phyloP scores from a whole-genome alignment of 23 red algal species.

The Gracilaria domingensis region DNA sequence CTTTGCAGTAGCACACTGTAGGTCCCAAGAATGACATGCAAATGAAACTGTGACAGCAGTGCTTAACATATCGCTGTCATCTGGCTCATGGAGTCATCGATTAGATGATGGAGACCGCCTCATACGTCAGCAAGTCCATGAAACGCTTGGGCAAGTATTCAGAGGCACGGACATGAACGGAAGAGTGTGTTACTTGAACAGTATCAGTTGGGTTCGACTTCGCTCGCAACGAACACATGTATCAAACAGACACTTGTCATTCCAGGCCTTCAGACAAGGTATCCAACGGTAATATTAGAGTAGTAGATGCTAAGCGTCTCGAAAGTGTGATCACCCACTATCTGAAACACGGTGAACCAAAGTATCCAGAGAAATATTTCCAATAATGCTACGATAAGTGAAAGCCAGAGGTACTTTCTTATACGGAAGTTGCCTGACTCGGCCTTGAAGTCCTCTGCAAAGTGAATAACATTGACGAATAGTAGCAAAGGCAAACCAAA shows the following conservation, averaged over 20 bases:
- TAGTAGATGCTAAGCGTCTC: conserved; percentile 46
- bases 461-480: conserved; percentile 57
- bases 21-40: too few relatives aligned
- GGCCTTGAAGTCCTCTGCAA: not conserved
- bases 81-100: too few relatives aligned
- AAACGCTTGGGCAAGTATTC: too few relatives aligned
- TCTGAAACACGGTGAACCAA: conserved; percentile 57
- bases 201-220: too few relatives aligned
- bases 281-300: not conserved
- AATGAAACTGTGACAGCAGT: too few relatives aligned
- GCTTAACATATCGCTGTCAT: too few relatives aligned
- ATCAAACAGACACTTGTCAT: not conserved
- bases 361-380: conserved; percentile 48
- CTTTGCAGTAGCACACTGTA: too few relatives aligned
- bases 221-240: not conserved
- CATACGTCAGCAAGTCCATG: too few relatives aligned
- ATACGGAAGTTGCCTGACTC: conserved; percentile 25
- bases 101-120: too few relatives aligned
- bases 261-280: not conserved
- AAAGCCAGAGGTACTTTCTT: conserved; percentile 35
- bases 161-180: too few relatives aligned
- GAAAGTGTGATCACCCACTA: conserved; percentile 13
- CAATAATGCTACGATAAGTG: conserved; percentile 44
- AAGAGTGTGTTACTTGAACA: too few relatives aligned
- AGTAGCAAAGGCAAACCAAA: conserved; percentile 58